These are phyloP conservation scores for Metschnikowia matae DNA, from an alignment of 805 yeast species.

Conservation along the genomic window DNA sequence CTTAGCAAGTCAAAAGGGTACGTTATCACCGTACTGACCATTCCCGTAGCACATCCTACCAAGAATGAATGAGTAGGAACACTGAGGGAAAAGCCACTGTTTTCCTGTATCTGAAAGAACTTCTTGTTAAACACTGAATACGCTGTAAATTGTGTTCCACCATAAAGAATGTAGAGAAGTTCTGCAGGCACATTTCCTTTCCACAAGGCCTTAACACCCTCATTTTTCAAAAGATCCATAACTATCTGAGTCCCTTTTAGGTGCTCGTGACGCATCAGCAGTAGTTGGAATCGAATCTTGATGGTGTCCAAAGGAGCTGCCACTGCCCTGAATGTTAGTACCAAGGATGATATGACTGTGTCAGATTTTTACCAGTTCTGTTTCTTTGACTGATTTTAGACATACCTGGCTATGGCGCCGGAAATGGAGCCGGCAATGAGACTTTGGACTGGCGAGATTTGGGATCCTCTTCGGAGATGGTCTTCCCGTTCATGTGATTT, in stretches of 20 bases:
- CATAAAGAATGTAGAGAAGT: slow-evolving; percentile 76
- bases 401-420: slow-evolving; percentile 41
- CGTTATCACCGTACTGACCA: slow-evolving; percentile 64
- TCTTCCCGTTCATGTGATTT: slow-evolving; percentile 26
- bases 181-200: slow-evolving; percentile 95
- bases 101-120: slow-evolving; percentile 30
- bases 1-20: slow-evolving; percentile 91
- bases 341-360: neutral
- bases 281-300: slow-evolving; percentile 71
- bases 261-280: slow-evolving; percentile 22
- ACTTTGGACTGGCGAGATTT: slow-evolving; percentile 50
- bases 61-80: slow-evolving; percentile 44
- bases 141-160: slow-evolving; percentile 77
- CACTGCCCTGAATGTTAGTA: slow-evolving; percentile 42
- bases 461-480: slow-evolving; percentile 48
- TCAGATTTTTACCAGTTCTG: too few relatives aligned
- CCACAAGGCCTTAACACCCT: slow-evolving; percentile 82
- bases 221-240: slow-evolving; percentile 46
- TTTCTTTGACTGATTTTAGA: neutral
- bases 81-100: slow-evolving; percentile 21
- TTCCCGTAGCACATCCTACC: slow-evolving; percentile 77
- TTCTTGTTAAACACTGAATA: slow-evolving; percentile 52
- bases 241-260: slow-evolving; percentile 34
- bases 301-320: slow-evolving; percentile 79
- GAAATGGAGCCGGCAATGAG: slow-evolving; percentile 58